These are phyloP conservation scores for Monosporascus cannonballus DNA, from an alignment of 2,329 filamentous ascomycete species.

Conservation along the genomic window DNA sequence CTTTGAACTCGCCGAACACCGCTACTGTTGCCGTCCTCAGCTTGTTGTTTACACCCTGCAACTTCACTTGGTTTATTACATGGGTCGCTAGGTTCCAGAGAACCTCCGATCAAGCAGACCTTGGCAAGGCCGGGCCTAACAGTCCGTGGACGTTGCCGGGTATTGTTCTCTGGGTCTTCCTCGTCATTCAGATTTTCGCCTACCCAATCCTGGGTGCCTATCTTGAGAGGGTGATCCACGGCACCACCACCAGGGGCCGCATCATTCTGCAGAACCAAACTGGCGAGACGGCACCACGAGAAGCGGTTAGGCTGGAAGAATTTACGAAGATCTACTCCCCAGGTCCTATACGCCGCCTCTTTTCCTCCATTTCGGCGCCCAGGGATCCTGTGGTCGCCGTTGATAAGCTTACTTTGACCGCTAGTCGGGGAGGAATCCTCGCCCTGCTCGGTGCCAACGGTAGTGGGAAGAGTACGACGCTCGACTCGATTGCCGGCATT, in stretches of 20 bases:
- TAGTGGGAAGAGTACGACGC: conserved; percentile 82
- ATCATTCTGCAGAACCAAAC: conserved; percentile 37
- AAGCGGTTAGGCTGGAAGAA: conserved; percentile 62
- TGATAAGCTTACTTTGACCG: conserved; percentile 63
- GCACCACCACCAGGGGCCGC: conserved; percentile 61
- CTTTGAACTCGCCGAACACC: conserved; percentile 56
- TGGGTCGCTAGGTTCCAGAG: conserved; percentile 73
- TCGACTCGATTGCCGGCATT: conserved; percentile 81
- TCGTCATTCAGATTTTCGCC: conserved; percentile 68
- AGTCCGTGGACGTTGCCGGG: conserved; percentile 66
- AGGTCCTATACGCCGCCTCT: conserved; percentile 50
- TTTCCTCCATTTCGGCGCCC: conserved; percentile 38
- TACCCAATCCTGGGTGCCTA: conserved; percentile 72
- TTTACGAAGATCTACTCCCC: conserved; percentile 78
- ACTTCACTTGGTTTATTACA: conserved; percentile 76
- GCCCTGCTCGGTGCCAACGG: conserved; percentile 86
- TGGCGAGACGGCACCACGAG: conserved; percentile 21
- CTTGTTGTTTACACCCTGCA: conserved; percentile 79
- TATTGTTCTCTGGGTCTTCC: conserved; percentile 71
- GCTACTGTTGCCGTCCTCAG: conserved; percentile 63
- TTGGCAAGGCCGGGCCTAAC: conserved; percentile 55
- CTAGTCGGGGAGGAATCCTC: conserved; percentile 74
- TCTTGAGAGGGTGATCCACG: conserved; percentile 69
- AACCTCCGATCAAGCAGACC: conserved; percentile 50
- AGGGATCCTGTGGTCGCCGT: conserved; percentile 75